phyloP scores from a whole-genome alignment of 192 early-diverging fungal genomes.

The Backusella morwellensis region DNA sequence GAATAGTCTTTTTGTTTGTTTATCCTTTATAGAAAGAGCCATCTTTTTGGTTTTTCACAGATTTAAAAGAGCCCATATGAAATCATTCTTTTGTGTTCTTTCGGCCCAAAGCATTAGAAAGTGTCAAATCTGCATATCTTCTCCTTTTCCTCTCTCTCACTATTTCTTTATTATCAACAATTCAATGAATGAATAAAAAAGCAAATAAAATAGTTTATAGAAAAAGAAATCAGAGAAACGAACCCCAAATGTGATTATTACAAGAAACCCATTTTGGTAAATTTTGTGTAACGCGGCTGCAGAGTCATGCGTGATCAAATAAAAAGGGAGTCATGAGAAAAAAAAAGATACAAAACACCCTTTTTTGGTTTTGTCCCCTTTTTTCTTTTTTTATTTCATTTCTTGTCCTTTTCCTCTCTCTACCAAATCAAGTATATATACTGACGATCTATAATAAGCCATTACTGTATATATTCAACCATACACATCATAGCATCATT shows the following conservation, averaged over 20 bases:
- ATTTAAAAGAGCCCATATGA: no score
- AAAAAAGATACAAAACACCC: slow-evolving; percentile 5
- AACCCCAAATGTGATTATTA: neutral
- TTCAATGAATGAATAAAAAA: no score
- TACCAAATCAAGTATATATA: slow-evolving; percentile 12
- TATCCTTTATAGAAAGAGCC: no score
- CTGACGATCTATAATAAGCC: slow-evolving; percentile 5
- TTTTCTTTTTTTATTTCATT: slow-evolving; percentile 3
- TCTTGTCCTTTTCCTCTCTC: neutral
- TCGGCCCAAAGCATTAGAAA: neutral
- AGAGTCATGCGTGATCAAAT: neutral
- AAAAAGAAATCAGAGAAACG: neutral
- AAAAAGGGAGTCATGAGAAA: slow-evolving; percentile 10
- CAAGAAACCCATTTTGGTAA: neutral
- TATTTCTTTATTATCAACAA: no score
- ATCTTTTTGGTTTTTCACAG: no score
- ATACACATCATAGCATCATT: neutral
- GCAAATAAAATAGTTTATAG: neutral
- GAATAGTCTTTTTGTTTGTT: no score
- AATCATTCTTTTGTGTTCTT: neutral
- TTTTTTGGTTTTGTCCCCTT: slow-evolving; percentile 1
- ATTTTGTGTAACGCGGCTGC: neutral
- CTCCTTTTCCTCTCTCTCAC: no score
- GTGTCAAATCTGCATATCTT: no score
- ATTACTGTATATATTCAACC: slow-evolving; percentile 1